A percentile compares a stretch with the other conserved stretches of the same genome.
Conservation (phyloP, 176 grass and related monocot genomes). For the Pontederia paniculata region DNA sequence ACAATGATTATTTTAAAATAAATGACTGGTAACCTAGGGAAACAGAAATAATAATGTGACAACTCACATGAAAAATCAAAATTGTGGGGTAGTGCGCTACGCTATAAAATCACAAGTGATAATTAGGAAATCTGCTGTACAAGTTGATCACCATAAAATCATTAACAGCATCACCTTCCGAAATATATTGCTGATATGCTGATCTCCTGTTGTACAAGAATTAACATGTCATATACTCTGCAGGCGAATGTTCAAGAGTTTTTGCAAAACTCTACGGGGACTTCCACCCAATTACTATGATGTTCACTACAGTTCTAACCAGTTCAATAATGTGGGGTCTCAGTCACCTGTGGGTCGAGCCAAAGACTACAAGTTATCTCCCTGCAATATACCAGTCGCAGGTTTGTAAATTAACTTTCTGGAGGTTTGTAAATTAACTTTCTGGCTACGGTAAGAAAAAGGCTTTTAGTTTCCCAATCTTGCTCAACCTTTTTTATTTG, state of each 20-base stretch:
- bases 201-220: too few relatives aligned
- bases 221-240: background rate
- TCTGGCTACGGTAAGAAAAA: background rate
- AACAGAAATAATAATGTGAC: too few relatives aligned
- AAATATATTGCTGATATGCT: too few relatives aligned
- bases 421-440: background rate
- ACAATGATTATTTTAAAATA: too few relatives aligned
- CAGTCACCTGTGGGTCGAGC: constrained; percentile 25
- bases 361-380: constrained; percentile 21
- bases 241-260: constrained; percentile 31
- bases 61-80: too few relatives aligned
- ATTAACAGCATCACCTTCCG: too few relatives aligned
- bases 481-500: constrained; percentile 4
- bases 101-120: too few relatives aligned
- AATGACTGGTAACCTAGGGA: too few relatives aligned
- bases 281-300: constrained; percentile 21
- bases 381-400: constrained; percentile 28
- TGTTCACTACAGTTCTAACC: constrained; percentile 34
- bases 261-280: constrained; percentile 6
- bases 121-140: too few relatives aligned
- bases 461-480: too few relatives aligned
- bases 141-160: too few relatives aligned
- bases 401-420: constrained; percentile 19
- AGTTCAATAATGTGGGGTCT: constrained; percentile 26
- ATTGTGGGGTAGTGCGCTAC: too few relatives aligned